Evolutionary conservation across 2,329 filamentous ascomycete genomes (phyloP).

Genomic region (Colletotrichum acutatum): DNA sequence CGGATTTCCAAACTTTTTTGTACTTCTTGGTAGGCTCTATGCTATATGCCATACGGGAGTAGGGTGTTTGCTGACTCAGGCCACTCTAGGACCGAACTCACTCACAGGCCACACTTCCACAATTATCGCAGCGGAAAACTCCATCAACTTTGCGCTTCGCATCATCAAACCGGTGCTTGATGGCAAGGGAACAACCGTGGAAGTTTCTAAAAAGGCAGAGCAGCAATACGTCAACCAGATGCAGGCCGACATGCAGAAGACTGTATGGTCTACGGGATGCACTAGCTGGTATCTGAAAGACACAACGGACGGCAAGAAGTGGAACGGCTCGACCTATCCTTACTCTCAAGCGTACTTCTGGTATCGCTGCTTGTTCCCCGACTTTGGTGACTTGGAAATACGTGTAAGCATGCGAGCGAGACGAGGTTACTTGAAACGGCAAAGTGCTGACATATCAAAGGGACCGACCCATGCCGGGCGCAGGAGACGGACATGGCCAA

Average conservation of each 20-base stretch:
- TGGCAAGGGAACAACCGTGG: constrained; percentile 43
- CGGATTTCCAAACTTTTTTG: constrained; percentile 74
- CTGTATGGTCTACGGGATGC: constrained; percentile 46
- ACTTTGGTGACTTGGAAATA: constrained; percentile 46
- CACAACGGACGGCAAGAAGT: constrained; percentile 39
- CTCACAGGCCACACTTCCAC: constrained; percentile 71
- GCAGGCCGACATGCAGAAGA: constrained; percentile 46
- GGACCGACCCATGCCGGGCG: not conserved
- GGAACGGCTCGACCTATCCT: constrained; percentile 51
- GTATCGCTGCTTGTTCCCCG: constrained; percentile 50
- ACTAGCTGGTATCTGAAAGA: constrained; percentile 50
- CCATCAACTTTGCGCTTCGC: constrained; percentile 68
- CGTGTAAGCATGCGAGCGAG: constrained; percentile 40
- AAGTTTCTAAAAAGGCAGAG: constrained; percentile 50
- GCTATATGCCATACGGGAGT: no score
- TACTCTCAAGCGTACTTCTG: constrained; percentile 48
- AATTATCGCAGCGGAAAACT: constrained; percentile 70
- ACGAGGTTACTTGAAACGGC: no score
- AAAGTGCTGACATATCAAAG: not conserved
- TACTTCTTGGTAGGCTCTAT: constrained; percentile 58
- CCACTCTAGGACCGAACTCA: constrained; percentile 64
- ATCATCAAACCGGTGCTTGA: constrained; percentile 62
- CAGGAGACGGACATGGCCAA: not conserved
- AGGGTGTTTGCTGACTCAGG: not conserved
- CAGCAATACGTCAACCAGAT: constrained; percentile 44